These are phyloP conservation scores for Alternaria hordeiaustralica DNA, from an alignment of 2,329 filamentous ascomycete genomes.

Conservation along the genomic window DNA sequence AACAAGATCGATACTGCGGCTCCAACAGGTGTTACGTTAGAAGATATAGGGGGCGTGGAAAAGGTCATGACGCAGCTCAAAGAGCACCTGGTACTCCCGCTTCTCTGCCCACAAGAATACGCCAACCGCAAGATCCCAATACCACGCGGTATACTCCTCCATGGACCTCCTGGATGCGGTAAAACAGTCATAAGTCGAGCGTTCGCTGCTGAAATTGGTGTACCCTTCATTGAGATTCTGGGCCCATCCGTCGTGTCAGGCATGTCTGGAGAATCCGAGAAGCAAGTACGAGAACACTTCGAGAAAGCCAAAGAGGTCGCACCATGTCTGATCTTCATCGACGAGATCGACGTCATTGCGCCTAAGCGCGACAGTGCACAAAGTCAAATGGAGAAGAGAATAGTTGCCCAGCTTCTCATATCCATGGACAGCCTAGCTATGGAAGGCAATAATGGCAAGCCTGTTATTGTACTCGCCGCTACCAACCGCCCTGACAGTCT, in stretches of 20 bases:
- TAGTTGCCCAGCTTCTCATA: conserved; percentile 80
- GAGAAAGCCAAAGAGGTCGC: conserved; percentile 86
- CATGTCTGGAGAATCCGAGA: conserved; percentile 89
- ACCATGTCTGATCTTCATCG: conserved; percentile 89
- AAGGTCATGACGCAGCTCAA: conserved; percentile 72
- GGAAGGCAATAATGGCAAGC: conserved; percentile 74
- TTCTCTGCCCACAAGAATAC: conserved; percentile 72
- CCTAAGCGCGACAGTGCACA: conserved; percentile 84
- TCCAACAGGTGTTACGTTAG: conserved; percentile 70
- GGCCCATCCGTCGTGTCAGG: conserved; percentile 82
- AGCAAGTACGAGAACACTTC: conserved; percentile 82
- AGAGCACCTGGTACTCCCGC: conserved; percentile 74
- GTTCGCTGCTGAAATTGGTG: conserved; percentile 75
- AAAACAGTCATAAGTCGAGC: conserved; percentile 86
- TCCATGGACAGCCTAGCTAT: conserved; percentile 83
- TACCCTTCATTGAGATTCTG: conserved; percentile 82
- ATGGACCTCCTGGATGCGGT: conserved; percentile 84
- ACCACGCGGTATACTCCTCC: conserved; percentile 76
- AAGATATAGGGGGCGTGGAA: conserved; percentile 79
- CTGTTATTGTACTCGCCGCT: conserved; percentile 88
- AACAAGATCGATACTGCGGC: conserved; percentile 65
- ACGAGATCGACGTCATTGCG: conserved; percentile 90
- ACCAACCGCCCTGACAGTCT: conserved; percentile 88
- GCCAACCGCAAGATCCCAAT: conserved; percentile 70
- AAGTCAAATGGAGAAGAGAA: conserved; percentile 87